These are phyloP conservation scores for Colletotrichum noveboracense DNA, from an alignment of 2,329 filamentous ascomycete genomes.

Conservation along the genomic window DNA sequence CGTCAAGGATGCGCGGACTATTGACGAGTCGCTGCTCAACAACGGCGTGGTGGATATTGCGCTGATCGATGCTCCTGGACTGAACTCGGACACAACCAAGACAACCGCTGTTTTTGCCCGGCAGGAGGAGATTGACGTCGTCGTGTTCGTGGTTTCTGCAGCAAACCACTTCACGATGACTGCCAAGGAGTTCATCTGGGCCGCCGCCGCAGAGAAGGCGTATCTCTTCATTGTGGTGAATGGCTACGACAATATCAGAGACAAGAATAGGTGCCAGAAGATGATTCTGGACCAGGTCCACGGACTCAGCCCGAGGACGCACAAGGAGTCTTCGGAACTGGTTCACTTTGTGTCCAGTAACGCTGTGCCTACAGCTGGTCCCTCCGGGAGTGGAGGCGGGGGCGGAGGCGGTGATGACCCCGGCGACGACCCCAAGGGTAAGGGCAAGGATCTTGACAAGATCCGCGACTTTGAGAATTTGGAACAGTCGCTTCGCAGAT, in stretches of 20 bases:
- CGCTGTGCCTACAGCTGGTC: constrained; percentile 77
- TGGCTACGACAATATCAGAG: constrained; percentile 91
- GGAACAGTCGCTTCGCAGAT: constrained; percentile 86
- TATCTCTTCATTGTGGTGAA: constrained; percentile 99
- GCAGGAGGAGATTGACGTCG: constrained; percentile 98
- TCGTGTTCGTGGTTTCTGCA: constrained; percentile 97
- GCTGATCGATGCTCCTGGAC: constrained; percentile 91
- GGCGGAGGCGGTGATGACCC: constrained; percentile 62
- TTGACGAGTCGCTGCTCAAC: constrained; percentile 93
- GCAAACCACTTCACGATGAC: constrained; percentile 98
- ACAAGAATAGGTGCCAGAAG: constrained; percentile 89
- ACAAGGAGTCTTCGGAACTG: constrained; percentile 89
- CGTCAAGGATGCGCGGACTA: constrained; percentile 84
- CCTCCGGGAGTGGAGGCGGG: constrained; percentile 59
- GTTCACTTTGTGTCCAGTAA: constrained; percentile 99
- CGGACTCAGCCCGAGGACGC: constrained; percentile 87
- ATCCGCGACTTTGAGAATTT: constrained; percentile 87
- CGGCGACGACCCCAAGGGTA: constrained; percentile 69
- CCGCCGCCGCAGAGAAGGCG: constrained; percentile 93
- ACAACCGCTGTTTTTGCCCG: constrained; percentile 96
- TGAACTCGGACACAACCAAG: constrained; percentile 96
- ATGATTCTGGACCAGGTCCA: constrained; percentile 91
- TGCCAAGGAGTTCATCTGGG: constrained; percentile 97
- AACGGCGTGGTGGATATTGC: constrained; percentile 99
- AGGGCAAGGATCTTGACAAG: constrained; percentile 89